Evolutionary conservation across 805 yeast species (phyloP).

Genomic region (Sugiyamaella valdiviana): DNA sequence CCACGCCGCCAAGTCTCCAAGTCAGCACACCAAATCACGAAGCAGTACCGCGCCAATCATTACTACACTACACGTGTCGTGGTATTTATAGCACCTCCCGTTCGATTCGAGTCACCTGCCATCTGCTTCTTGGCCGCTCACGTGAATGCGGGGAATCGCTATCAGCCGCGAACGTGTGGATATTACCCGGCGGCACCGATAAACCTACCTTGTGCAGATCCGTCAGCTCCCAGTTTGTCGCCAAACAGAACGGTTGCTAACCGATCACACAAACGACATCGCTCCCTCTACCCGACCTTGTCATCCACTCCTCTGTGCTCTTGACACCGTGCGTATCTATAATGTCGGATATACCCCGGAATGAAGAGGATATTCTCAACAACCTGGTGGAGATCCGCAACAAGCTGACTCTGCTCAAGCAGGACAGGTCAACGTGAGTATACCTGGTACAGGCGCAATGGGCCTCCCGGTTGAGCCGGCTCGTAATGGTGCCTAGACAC

Average conservation of each 20-base stretch:
- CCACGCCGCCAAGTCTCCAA: too few species aligned
- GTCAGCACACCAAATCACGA: too few species aligned
- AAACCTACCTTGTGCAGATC: background rate
- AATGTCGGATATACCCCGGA: conserved; percentile 16
- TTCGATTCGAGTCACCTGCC: background rate
- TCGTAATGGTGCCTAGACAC: too few species aligned
- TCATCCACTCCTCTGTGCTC: background rate
- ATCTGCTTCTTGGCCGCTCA: background rate
- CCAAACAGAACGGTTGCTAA: background rate
- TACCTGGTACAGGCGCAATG: background rate
- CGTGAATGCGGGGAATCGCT: background rate
- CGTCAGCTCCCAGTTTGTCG: background rate
- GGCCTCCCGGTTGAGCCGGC: too few species aligned
- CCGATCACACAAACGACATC: too few species aligned
- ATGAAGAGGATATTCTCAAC: conserved; percentile 28
- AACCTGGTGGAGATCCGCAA: conserved; percentile 26
- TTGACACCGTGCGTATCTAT: background rate
- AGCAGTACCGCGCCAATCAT: too few species aligned
- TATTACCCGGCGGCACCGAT: background rate
- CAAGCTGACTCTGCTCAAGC: conserved; percentile 27
- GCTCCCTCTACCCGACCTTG: background rate
- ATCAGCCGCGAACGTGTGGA: too few species aligned
- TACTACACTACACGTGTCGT: too few species aligned
- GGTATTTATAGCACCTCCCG: too few species aligned
- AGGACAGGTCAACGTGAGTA: conserved; percentile 30